These are phyloP conservation scores for Epichloe sp. DNA, from an alignment of 2,329 filamentous ascomycete species.

Conservation along the genomic window DNA sequence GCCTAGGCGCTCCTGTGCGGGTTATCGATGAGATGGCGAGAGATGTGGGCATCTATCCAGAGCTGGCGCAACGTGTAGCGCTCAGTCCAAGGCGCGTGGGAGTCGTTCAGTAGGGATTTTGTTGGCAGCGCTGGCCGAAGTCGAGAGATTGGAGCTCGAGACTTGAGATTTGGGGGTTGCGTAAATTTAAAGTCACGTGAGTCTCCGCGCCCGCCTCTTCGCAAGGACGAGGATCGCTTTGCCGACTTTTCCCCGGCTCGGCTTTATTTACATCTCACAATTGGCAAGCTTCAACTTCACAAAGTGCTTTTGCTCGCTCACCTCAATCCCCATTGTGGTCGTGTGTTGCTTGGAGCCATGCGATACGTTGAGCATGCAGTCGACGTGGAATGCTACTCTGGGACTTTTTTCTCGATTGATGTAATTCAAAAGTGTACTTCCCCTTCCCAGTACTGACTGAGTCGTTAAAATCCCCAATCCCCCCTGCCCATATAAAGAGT, in stretches of 20 bases:
- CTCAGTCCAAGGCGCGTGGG: constrained; percentile 11
- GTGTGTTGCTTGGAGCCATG: background rate
- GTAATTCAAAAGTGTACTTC: background rate
- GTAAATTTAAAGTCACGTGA: constrained; percentile 33
- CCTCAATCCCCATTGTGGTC: background rate
- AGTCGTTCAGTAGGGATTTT: constrained; percentile 8
- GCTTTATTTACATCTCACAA: background rate
- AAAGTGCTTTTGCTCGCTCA: background rate
- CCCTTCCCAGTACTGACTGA: background rate
- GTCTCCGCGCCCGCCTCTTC: constrained; percentile 5
- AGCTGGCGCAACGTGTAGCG: constrained; percentile 8
- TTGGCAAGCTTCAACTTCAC: background rate
- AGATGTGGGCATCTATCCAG: background rate
- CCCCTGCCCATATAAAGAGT: background rate
- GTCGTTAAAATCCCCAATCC: background rate
- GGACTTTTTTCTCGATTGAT: background rate
- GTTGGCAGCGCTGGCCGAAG: constrained; percentile 14
- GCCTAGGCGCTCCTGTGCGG: constrained; percentile 1
- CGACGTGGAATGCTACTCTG: background rate
- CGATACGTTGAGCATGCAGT: background rate
- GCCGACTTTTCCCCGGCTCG: constrained; percentile 1
- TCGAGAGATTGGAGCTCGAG: constrained; percentile 19
- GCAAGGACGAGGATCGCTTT: background rate
- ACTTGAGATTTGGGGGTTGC: constrained; percentile 18
- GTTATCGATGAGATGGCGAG: background rate